Percentiles rank a stretch among this genome's conserved stretches.
phyloP scores from a whole-genome alignment of 2,329 filamentous ascomycete species.

The Cordyceps cicadae region DNA sequence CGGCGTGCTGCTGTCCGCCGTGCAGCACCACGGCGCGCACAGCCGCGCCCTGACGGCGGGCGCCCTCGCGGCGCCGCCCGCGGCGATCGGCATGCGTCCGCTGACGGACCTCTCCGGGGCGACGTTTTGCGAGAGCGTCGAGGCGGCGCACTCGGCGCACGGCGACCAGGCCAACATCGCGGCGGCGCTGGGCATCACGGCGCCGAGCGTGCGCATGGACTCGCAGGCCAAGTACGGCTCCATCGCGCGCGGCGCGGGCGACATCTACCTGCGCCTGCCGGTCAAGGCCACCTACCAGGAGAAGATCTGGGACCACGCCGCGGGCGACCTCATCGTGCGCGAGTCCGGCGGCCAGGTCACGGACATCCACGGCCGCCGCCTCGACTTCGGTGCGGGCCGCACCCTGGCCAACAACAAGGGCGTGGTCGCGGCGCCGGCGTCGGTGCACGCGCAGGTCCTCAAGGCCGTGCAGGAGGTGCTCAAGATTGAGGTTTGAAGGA shows the following conservation, averaged over 20 bases:
- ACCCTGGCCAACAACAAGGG: slow-evolving; percentile 89
- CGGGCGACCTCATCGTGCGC: slow-evolving; percentile 85
- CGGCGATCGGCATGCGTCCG: slow-evolving; percentile 70
- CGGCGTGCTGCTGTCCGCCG: slow-evolving; percentile 82
- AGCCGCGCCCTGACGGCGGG: slow-evolving; percentile 59
- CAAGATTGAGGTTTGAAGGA: slow-evolving; percentile 20
- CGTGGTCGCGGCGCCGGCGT: slow-evolving; percentile 76
- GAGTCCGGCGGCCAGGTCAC: slow-evolving; percentile 91
- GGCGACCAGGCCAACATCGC: slow-evolving; percentile 77
- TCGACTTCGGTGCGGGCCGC: slow-evolving; percentile 81
- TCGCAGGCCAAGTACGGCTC: slow-evolving; percentile 97
- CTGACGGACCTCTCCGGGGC: slow-evolving; percentile 67
- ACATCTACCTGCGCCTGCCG: slow-evolving; percentile 87
- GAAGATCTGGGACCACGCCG: slow-evolving; percentile 99
- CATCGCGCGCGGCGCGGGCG: slow-evolving; percentile 86
- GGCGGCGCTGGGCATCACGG: slow-evolving; percentile 74
- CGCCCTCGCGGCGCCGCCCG: slow-evolving; percentile 41
- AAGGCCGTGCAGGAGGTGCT: slow-evolving; percentile 76
- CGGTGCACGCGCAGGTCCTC: slow-evolving; percentile 68
- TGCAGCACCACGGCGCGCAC: slow-evolving; percentile 70
- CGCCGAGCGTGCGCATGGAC: slow-evolving; percentile 89
- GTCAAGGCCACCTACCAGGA: slow-evolving; percentile 84
- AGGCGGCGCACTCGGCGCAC: slow-evolving; percentile 86
- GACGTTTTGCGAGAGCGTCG: slow-evolving; percentile 94
- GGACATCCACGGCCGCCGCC: slow-evolving; percentile 72